These are phyloP conservation scores for Houttuynia cordata DNA, from an alignment of 164 flowering plant species.

Conservation along the genomic window DNA sequence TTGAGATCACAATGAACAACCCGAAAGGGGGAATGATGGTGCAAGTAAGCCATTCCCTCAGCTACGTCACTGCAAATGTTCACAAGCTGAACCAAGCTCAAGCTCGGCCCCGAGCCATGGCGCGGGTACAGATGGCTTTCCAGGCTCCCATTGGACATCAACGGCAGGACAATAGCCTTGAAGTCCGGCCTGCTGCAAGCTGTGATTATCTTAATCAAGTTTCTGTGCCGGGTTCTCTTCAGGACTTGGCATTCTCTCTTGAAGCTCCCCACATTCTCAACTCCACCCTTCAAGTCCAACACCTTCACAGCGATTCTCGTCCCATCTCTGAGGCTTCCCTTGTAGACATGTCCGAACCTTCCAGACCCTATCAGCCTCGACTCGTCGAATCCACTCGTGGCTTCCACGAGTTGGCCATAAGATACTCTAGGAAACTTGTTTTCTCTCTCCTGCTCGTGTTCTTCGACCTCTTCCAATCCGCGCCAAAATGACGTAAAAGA, in stretches of 20 bases:
- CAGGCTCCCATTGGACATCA: slow-evolving; percentile 85
- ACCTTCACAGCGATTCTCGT: slow-evolving; percentile 79
- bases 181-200: slow-evolving; percentile 72
- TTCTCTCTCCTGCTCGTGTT: slow-evolving; percentile 24
- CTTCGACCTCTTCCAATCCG: slow-evolving; percentile 19
- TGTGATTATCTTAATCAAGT: slow-evolving; percentile 71
- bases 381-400: slow-evolving; percentile 56
- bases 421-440: slow-evolving; percentile 53
- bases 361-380: slow-evolving; percentile 76
- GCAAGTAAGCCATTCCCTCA: slow-evolving; percentile 79
- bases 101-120: slow-evolving; percentile 12
- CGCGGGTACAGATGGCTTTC: slow-evolving; percentile 60
- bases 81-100: slow-evolving; percentile 53
- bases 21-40: slow-evolving; percentile 60
- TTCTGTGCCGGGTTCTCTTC: slow-evolving; percentile 64
- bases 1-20: slow-evolving; percentile 84
- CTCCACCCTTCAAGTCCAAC: slow-evolving; percentile 28
- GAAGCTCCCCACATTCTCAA: slow-evolving; percentile 41
- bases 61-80: slow-evolving; percentile 73
- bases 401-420: slow-evolving; percentile 54
- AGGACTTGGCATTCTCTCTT: slow-evolving; percentile 79
- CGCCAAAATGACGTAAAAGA: slow-evolving; percentile 13
- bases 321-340: slow-evolving; percentile 49
- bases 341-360: slow-evolving; percentile 74
- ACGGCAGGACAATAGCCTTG: slow-evolving; percentile 75